phyloP scores from a whole-genome alignment of 2,329 filamentous ascomycete genomes.

The Rhynchosporium agropyri region DNA sequence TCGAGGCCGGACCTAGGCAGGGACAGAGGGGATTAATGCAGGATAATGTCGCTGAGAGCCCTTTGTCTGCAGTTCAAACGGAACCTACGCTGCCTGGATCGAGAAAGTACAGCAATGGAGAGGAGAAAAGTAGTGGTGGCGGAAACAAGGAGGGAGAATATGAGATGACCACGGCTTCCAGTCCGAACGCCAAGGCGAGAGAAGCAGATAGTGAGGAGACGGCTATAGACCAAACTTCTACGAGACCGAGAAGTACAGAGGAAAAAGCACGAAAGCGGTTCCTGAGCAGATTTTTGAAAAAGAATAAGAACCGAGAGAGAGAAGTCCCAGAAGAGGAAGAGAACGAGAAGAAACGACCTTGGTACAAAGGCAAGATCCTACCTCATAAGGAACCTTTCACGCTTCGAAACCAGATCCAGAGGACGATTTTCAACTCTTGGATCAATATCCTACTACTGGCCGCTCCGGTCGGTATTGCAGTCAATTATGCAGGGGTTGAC shows the following conservation, averaged over 20 bases:
- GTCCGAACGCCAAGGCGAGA: conserved; percentile 24
- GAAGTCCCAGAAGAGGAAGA: conserved; percentile 28
- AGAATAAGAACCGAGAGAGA: conserved; percentile 18
- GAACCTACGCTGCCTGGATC: conserved; percentile 30
- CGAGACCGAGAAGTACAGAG: conserved; percentile 28
- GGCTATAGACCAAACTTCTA: conserved; percentile 15
- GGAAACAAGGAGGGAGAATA: conserved; percentile 25
- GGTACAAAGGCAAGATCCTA: conserved; percentile 45
- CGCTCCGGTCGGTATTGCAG: conserved; percentile 77
- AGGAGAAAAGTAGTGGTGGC: neutral
- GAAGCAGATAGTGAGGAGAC: conserved; percentile 28
- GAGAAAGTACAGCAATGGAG: conserved; percentile 8
- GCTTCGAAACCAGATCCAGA: conserved; percentile 66
- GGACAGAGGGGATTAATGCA: conserved; percentile 1
- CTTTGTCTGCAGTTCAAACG: conserved; percentile 29
- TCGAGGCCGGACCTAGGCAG: conserved; percentile 21
- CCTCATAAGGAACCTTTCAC: conserved; percentile 55
- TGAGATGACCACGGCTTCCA: conserved; percentile 26
- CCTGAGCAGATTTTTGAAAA: conserved; percentile 26
- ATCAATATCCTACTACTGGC: conserved; percentile 81
- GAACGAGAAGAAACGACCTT: conserved; percentile 36
- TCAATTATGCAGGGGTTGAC: conserved; percentile 65
- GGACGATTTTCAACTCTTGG: conserved; percentile 80
- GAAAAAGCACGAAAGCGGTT: conserved; percentile 33
- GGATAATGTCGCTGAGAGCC: conserved; percentile 14